Base-by-base conservation (phyloP, 345 rosid genomes). In the Aegle marmelos region DNA sequence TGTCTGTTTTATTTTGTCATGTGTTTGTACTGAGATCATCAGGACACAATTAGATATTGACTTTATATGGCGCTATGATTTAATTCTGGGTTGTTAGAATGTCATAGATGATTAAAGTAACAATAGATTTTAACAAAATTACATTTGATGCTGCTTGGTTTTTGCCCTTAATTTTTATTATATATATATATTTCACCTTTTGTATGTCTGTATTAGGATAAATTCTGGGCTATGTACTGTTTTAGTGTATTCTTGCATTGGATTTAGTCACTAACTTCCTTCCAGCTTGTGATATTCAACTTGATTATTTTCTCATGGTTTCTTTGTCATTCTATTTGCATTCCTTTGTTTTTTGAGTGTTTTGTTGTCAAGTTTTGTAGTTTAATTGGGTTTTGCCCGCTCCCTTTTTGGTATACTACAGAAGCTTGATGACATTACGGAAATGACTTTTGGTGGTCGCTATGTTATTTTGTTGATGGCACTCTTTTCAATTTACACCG, bases 401-500 rank as follows among this genome's bases (percentile, higher is more conserved):
- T 72, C 75, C 58, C 79, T 75, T 22, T 79, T 60, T 83, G 71
- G 30, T 74, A n/a, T 81, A 79, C 77, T 73, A 74, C 93, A 92
- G 99, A 92, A 96, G 82, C 98, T 94, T 19, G 99, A 94, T 79
- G 98, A 94, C 88, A 94, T 96, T 73, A 90, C 91, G 66, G 99
- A 94, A 78, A 94, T 96, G 99, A 85, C 95, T 56, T 96, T 96
- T 83, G 99, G 98, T 75, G 98, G 99, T 48, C 99, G 98, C 79
- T 96, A 96, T 71, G 98, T 93, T 79, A 91, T 96, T 68, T 0
- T 96, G 87, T 83, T 96, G 97, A 96, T 96, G 99, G 76, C 99
- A 62, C 80, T 94, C 76, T 94, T 96, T 86, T 96, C 99, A 63
- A 92, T 96, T 76, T 96, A 87, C 86, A 92, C 99, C 50, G 99